Base-by-base conservation (phyloP, 2,329 filamentous ascomycete species). In the Knoxdaviesia capensis region DNA sequence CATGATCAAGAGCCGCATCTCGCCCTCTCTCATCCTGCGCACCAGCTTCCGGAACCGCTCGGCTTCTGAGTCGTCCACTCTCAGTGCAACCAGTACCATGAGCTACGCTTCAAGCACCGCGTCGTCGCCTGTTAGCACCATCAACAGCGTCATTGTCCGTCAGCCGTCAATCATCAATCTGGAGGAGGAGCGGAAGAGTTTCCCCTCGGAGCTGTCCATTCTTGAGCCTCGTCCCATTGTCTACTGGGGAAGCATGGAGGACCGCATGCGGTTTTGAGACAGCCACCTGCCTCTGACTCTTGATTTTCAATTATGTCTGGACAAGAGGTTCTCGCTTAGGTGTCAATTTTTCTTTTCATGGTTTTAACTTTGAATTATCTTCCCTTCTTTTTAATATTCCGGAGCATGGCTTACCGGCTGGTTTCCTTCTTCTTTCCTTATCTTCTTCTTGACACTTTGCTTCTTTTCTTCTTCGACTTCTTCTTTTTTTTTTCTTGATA, bases 171-270 rank as follows among this genome's bases (percentile, higher is more conserved):
- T 74, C 47, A 52, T 68, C n/a, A 62, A 68, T 50, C 57, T 74
- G 46, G 69, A 75, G 50, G 69, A 71, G 50, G 72, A 77, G 56
- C 65, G 64, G 48, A 59, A 57, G 50, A 63, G 56, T 49, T 74
- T 71, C 43, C 62, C 63, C 7, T 60, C 59, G 41, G 70, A 71
- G 50, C 59, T 77, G 6, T 62, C 60, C 49, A 59, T 78, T 11
- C 63, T 78, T 30, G 74, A 78, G 56, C 74, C 74, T 2, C 59
- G 74, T 37, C 74, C 74, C 7, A 63, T 75, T 34, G 69, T 75
- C 42, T 76, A 74, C 57, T 77, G 72, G 66, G 70, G 68, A 48
- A 70, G 74, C 35, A 55, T 77, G 39, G 73, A 77, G 56, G 73
- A 76, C 59, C 63, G 71, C 41, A 72, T 76, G 53, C 2, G 20